Conservation (phyloP, 1,284 basidiomycete species). For the Stygiomarasmius scandens region DNA sequence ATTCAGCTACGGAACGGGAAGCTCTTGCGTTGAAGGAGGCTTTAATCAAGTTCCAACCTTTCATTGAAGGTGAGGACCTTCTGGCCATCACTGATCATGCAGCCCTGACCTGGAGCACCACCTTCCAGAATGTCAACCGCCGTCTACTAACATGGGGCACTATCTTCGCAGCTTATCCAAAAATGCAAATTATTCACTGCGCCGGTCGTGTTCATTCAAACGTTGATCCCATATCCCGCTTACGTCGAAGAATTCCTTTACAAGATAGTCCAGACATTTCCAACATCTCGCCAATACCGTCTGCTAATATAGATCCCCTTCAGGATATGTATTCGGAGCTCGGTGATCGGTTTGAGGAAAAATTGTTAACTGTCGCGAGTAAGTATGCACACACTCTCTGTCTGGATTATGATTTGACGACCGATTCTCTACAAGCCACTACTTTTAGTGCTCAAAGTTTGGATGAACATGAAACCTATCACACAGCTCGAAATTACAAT, state of each 20-base stretch:
- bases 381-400: too few species aligned
- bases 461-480: too few species aligned
- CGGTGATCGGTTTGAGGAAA: slow-evolving; percentile 30
- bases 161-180: slow-evolving; percentile 30
- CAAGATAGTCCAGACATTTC: slow-evolving; percentile 1
- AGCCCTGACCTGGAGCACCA: slow-evolving; percentile 32
- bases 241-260: slow-evolving; percentile 1
- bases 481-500: too few species aligned
- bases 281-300: too few species aligned
- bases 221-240: slow-evolving; percentile 27
- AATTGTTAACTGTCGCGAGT: slow-evolving; percentile 27
- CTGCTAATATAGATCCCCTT: slow-evolving; percentile 19
- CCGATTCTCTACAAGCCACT: too few species aligned
- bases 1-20: slow-evolving; percentile 22
- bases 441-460: too few species aligned
- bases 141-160: slow-evolving; percentile 29
- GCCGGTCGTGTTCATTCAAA: slow-evolving; percentile 32
- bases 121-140: slow-evolving; percentile 33
- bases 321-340: slow-evolving; percentile 29
- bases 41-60: slow-evolving; percentile 26
- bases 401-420: too few species aligned
- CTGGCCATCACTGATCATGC: slow-evolving; percentile 34
- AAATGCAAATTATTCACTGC: slow-evolving; percentile 30
- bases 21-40: slow-evolving; percentile 32
- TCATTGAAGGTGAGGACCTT: slow-evolving; percentile 28